phyloP scores from a whole-genome alignment of 2,329 filamentous ascomycete species.

The Tolypocladium amazonense region DNA sequence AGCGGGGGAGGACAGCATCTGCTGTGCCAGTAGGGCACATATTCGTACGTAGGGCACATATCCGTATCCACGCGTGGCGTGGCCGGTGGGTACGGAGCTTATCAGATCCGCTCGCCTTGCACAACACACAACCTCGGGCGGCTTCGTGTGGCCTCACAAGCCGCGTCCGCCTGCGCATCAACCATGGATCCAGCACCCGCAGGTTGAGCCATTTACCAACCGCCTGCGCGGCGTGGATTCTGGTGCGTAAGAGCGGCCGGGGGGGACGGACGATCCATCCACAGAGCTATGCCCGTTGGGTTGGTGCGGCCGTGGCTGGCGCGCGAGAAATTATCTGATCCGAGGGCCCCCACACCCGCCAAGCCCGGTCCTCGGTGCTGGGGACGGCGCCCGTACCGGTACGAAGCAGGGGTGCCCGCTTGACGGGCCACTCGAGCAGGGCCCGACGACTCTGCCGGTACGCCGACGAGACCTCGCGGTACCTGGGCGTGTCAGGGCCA shows the following conservation, averaged over 20 bases:
- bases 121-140: neutral
- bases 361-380: neutral
- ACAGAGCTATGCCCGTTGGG: neutral
- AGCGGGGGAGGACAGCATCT: neutral
- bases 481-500: neutral
- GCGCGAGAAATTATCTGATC: slow-evolving; percentile 25
- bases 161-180: neutral
- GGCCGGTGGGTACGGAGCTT: neutral
- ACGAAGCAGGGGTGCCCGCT: neutral
- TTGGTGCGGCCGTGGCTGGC: neutral
- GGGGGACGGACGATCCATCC: neutral
- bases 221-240: neutral
- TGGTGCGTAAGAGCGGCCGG: neutral
- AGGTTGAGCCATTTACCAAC: neutral
- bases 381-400: neutral
- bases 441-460: slow-evolving; percentile 1
- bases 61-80: neutral
- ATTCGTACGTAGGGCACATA: too few relatives aligned
- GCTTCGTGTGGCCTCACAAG: neutral
- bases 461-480: neutral
- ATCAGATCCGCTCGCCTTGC: slow-evolving; percentile 1
- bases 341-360: slow-evolving; percentile 9
- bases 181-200: neutral
- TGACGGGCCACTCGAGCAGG: neutral
- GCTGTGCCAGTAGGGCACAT: neutral